Evolutionary conservation across 805 yeast species (phyloP).

Genomic region (Aciculoconidium aculeatum): DNA sequence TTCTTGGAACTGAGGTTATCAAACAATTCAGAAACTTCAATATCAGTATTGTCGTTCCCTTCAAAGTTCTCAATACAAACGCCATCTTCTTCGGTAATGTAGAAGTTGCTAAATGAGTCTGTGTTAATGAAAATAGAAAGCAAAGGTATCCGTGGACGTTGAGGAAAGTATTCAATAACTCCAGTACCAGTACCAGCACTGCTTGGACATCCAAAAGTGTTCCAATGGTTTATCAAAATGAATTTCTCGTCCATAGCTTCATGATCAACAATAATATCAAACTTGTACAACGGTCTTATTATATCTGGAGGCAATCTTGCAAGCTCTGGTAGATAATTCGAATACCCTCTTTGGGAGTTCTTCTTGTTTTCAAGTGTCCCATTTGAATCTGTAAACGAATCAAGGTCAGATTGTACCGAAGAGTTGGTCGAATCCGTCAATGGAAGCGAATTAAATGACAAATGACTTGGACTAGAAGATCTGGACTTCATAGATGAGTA

Average conservation of each 20-base stretch:
- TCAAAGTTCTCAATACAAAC: constrained; percentile 10
- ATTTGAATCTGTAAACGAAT: constrained; percentile 9
- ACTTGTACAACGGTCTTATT: constrained; percentile 39
- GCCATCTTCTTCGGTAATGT: constrained; percentile 26
- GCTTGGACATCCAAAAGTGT: constrained; percentile 2
- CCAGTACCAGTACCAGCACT: no score
- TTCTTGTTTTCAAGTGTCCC: constrained; percentile 1
- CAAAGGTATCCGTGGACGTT: constrained; percentile 22
- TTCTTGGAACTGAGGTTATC: constrained; percentile 1
- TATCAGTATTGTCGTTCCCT: constrained; percentile 5
- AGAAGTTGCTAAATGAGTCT: constrained; percentile 22
- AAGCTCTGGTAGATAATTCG: constrained; percentile 31
- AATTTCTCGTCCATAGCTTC: constrained; percentile 32
- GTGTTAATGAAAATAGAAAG: constrained; percentile 27
- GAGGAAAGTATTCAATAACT: constrained; percentile 15
- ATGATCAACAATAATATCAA: constrained; percentile 41
- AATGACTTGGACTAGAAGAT: constrained; percentile 34
- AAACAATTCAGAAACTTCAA: constrained; percentile 5
- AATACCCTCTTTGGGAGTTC: constrained; percentile 3
- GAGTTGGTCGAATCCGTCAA: constrained; percentile 29
- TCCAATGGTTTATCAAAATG: constrained; percentile 12
- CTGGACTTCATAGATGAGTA: constrained; percentile 21
- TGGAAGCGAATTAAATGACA: constrained; percentile 32
- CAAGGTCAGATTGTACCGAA: constrained; percentile 26
- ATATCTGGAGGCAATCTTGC: constrained; percentile 39